Evolutionary conservation across 495 filamentous ascomycete species (phyloP), one percentile per base, ranked within the genome.

Genomic region (Umbilicaria muhlenbergii): DNA sequence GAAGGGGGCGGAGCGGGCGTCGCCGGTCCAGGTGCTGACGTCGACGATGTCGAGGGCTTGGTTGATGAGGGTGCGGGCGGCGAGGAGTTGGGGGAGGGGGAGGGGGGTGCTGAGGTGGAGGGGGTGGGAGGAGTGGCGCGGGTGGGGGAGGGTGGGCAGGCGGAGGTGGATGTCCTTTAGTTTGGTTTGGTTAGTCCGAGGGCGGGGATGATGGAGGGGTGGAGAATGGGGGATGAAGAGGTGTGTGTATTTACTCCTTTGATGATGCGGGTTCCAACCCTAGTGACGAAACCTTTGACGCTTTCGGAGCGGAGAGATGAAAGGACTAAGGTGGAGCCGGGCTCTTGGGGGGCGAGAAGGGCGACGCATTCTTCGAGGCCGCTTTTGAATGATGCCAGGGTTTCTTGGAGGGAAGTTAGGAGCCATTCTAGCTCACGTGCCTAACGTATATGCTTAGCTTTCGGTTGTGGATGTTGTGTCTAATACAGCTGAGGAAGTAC

Each of bases 241-340:
- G 17, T 4, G 32, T 37, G 17, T 13, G 15, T 21, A 73, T 74
- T 51, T 65, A 83, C 82, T 31, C 81, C 83, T 49, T 84, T 84
- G 32, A 86, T 75, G 31, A 93, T 73, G 33, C 75, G 70, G 11
- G 78, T 79, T 6, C 86, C 85, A 11, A 85, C 72, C 18, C 86
- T 74, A 0, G 88, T 95, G 40, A 95, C 73, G 58, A 83, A 80
- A 4, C 91, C 91, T 58, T 98, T 98, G 32, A 96, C 77, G 47
- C 71, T 76, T 65, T 98, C 91, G 38, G 81, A 85, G 14, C 92
- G 74, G 32, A 80, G 65, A n/a, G 86, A 91, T 42, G 83, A 87
- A 21, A 96, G 67, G 6, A 83, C 88, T 38, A 98, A 75, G 4
- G 88, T 98, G 42, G 77, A 83, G 11, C 83, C 83, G 1, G 80